Percentiles rank a stretch among this genome's conserved stretches.
These are phyloP conservation scores for Cryphonectria nitschkei DNA, from an alignment of 2,329 filamentous ascomycete genomes.

Conservation along the genomic window DNA sequence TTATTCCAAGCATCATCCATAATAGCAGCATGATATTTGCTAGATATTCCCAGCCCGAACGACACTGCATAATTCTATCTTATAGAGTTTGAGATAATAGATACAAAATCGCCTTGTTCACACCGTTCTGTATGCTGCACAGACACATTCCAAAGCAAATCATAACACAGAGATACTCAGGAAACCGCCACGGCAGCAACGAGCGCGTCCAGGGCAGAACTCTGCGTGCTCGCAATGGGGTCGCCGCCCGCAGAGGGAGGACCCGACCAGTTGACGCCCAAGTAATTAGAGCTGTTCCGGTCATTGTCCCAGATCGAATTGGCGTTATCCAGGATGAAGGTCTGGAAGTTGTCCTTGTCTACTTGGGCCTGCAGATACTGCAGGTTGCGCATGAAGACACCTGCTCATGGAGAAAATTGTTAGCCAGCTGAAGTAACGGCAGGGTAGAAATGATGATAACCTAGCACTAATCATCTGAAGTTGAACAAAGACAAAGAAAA, in stretches of 20 bases:
- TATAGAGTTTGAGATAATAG: too few species aligned
- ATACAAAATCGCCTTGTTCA: not conserved
- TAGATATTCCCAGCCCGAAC: too few species aligned
- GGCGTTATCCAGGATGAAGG: conserved; percentile 64
- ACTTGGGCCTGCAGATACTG: conserved; percentile 56
- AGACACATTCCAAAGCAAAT: not conserved
- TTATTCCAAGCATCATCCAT: too few species aligned
- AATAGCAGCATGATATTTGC: too few species aligned
- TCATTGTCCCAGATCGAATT: conserved; percentile 67
- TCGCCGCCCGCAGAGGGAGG: conserved; percentile 48
- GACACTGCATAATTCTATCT: too few species aligned
- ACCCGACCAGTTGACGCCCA: conserved; percentile 69
- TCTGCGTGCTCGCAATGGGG: conserved; percentile 62
- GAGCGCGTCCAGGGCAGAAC: conserved; percentile 67
- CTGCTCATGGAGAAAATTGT: conserved; percentile 1
- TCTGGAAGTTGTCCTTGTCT: conserved; percentile 52
- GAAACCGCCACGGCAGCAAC: conserved; percentile 59
- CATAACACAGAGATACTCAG: not conserved
- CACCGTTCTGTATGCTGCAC: not conserved
- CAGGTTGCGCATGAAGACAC: conserved; percentile 69
- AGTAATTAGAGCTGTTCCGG: conserved; percentile 50
- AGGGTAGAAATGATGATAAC: not conserved
- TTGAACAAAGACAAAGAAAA: too few species aligned
- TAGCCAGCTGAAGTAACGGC: not conserved
- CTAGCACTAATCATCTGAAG: too few species aligned